Evolutionary conservation across 148 eudicot species (phyloP), one percentile per base, ranked within the genome.

Genomic region (Linanthus parryae): DNA sequence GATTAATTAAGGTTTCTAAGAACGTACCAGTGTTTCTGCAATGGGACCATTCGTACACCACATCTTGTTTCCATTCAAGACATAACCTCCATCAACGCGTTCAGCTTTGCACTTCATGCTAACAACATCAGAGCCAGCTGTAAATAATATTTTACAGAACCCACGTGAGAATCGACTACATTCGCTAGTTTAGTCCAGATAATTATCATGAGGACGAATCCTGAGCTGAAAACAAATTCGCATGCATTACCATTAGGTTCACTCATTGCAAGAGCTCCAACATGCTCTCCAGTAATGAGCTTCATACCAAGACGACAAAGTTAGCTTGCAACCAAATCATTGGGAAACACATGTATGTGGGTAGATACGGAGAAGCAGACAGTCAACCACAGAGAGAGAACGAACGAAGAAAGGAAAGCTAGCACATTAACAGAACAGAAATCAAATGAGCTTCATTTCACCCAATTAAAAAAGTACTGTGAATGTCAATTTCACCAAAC

Each of bases 41-140:
- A 59, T 54, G 25, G 99, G 95, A 59, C 99, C 99, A 80, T 92
- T 92, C 18, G 96, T 92, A 74, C 99, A 92, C 99, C 99, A 92
- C 99, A 92, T 92, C 71, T 92, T 92, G 72, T 92, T 92, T 60
- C 99, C 99, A 43, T 88, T 92, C 42, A 92, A 54, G 64, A 82
- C 29, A 60, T 88, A 92, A 57, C 96, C 99, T 27, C 91, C 96
- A 52, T 88, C 87, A 70, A 70, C 80, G 57, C 61, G 78, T 38
- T 88, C 96, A 69, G 99, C 99, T 78, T 67, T 92, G 71, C 99
- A 92, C 60, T 88, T 92, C 99, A 92, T 92, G 81, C 99, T 80
- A 49, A 92, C 91, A 61, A 92, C 99, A 79, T 92, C 99, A 1
- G 99, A 92, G 52, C 99, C 99, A 72, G 99, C 99, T 92, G 81